phyloP scores from a whole-genome alignment of 805 yeast species.

The Pichia sporocuriosa region DNA sequence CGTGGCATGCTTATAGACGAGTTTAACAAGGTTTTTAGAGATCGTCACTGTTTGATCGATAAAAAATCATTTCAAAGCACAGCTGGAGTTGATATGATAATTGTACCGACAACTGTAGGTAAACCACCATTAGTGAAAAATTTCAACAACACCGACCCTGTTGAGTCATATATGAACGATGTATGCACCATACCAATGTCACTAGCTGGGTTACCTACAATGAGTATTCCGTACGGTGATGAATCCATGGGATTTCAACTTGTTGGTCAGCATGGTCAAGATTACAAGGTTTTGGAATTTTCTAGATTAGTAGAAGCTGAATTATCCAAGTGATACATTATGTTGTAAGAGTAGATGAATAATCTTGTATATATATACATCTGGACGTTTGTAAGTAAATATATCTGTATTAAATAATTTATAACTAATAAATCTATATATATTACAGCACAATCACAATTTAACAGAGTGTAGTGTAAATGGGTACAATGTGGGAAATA shows the following conservation, averaged over 20 bases:
- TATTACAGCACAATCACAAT: too few relatives aligned
- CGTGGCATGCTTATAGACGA: conserved; percentile 57
- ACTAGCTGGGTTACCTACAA: conserved; percentile 83
- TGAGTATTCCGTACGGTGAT: conserved; percentile 59
- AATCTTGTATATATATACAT: conserved; percentile 1
- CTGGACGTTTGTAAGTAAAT: neutral
- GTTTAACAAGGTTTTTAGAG: conserved; percentile 55
- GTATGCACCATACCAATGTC: conserved; percentile 86
- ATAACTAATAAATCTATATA: neutral
- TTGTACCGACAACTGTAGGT: conserved; percentile 62
- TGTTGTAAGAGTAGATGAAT: too few relatives aligned
- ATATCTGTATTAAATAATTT: neutral
- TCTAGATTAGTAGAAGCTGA: conserved; percentile 11
- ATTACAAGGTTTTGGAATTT: conserved; percentile 46
- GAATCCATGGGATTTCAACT: conserved; percentile 66
- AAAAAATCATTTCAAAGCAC: conserved; percentile 10
- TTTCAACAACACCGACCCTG: conserved; percentile 28
- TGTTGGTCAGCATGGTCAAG: conserved; percentile 84
- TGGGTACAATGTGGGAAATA: too few relatives aligned
- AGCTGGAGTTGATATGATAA: conserved; percentile 55
- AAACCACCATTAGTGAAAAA: conserved; percentile 32
- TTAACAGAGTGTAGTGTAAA: too few relatives aligned
- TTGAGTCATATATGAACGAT: conserved; percentile 71
- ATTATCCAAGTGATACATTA: neutral
- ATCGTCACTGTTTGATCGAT: conserved; percentile 36